phyloP scores from a whole-genome alignment of 2,329 filamentous ascomycete genomes.

The Juglanconis oblonga region DNA sequence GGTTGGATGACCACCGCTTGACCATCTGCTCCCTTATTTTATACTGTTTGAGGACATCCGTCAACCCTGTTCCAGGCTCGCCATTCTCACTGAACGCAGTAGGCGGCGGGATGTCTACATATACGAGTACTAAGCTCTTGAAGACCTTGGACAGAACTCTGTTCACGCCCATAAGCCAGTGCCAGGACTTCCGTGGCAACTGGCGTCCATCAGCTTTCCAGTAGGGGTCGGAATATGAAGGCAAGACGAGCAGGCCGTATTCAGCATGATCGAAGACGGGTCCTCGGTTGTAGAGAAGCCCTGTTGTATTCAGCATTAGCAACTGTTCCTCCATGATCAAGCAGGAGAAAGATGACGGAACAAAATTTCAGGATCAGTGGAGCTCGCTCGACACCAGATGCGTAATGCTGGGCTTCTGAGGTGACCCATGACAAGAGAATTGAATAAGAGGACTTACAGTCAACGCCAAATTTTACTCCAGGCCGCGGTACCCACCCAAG shows the following conservation, averaged over 20 bases:
- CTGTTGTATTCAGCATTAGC: neutral
- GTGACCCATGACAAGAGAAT: neutral
- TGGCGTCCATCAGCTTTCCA: slow-evolving; percentile 62
- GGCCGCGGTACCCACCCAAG: slow-evolving; percentile 91
- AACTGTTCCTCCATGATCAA: neutral
- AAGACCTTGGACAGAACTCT: slow-evolving; percentile 85
- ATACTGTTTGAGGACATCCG: slow-evolving; percentile 41
- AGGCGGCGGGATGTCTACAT: slow-evolving; percentile 84
- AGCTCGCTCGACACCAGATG: too few relatives aligned
- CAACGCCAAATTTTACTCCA: slow-evolving; percentile 91
- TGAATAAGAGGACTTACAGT: slow-evolving; percentile 45
- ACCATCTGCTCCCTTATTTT: slow-evolving; percentile 29
- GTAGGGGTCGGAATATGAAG: slow-evolving; percentile 71
- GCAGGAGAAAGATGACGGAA: neutral
- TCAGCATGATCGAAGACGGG: slow-evolving; percentile 95
- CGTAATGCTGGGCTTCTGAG: too few relatives aligned
- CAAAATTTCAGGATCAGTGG: too few relatives aligned
- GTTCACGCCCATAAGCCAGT: slow-evolving; percentile 85
- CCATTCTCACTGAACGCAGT: slow-evolving; percentile 41
- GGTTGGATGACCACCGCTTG: slow-evolving; percentile 29
- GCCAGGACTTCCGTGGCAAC: slow-evolving; percentile 59
- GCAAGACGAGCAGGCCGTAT: slow-evolving; percentile 82
- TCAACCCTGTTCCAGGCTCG: slow-evolving; percentile 50
- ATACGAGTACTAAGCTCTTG: slow-evolving; percentile 86
- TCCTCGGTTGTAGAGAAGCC: slow-evolving; percentile 88